These are phyloP conservation scores for Cenchrus fungigraminus DNA, from an alignment of 176 grass and related monocot genomes.

Conservation along the genomic window DNA sequence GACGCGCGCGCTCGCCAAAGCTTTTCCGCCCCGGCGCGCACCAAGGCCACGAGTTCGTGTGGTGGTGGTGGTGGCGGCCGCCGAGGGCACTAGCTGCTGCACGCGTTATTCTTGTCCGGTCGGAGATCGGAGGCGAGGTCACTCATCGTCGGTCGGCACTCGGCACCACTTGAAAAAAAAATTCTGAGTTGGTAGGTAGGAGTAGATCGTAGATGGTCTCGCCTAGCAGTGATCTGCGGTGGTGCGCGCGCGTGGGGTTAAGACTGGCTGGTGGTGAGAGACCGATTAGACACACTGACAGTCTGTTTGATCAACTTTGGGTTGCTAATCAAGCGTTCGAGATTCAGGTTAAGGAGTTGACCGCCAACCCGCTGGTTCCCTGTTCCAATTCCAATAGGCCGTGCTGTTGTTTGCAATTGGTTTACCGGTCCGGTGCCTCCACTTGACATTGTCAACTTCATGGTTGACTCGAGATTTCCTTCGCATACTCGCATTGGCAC, in stretches of 20 bases:
- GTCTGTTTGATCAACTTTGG: not conserved
- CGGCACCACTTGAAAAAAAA: not conserved
- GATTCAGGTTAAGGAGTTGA: not conserved
- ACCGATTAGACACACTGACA: not conserved
- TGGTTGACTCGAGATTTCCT: not conserved
- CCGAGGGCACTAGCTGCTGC: not conserved
- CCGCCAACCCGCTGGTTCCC: not conserved
- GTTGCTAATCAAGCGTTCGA: not conserved
- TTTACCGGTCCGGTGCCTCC: not conserved
- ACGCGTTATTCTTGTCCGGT: not conserved
- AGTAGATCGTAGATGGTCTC: not conserved
- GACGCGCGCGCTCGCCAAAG: not conserved
- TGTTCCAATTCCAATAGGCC: not conserved
- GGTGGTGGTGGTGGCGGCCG: not conserved
- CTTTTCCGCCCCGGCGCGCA: constrained; percentile 4
- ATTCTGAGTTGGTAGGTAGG: not conserved
- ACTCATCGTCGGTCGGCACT: not conserved
- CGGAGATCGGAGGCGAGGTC: not conserved
- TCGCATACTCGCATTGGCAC: not conserved
- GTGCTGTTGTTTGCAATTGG: not conserved
- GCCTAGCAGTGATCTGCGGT: not conserved
- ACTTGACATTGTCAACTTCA: not conserved
- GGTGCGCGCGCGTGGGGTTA: not conserved
- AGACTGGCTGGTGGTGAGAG: not conserved
- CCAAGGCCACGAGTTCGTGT: not conserved